A percentile compares a stretch with the other conserved stretches of the same genome.
Evolutionary conservation across 129 eudicot genomes (phyloP).

Genomic region (Artemisia tridentata): DNA sequence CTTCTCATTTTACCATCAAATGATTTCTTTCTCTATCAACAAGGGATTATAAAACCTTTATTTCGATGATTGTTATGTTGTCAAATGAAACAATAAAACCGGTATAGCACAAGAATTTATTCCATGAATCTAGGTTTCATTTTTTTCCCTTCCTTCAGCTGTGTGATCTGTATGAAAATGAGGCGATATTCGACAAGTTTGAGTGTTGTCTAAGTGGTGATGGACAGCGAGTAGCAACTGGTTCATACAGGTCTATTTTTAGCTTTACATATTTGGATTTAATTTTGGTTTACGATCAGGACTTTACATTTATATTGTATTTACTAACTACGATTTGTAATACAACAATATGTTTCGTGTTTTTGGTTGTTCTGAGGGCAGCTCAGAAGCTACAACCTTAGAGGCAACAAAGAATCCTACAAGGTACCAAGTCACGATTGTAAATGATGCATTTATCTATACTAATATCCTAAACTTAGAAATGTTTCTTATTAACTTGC

Average conservation of each 20-base stretch:
- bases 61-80: slow-evolving; percentile 1
- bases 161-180: slow-evolving; percentile 85
- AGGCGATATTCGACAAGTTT: slow-evolving; percentile 90
- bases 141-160: slow-evolving; percentile 50
- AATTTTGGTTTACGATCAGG: no score
- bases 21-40: neutral
- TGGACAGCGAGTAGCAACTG: slow-evolving; percentile 86
- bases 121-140: neutral
- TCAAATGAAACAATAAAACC: neutral
- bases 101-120: neutral
- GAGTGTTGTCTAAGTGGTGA: slow-evolving; percentile 96
- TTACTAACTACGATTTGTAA: slow-evolving; percentile 17
- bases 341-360: slow-evolving; percentile 88
- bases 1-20: neutral
- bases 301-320: neutral
- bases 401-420: slow-evolving; percentile 98
- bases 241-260: slow-evolving; percentile 76
- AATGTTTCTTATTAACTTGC: slow-evolving; percentile 3
- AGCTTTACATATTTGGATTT: no score
- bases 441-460: neutral
- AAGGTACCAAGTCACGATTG: slow-evolving; percentile 46
- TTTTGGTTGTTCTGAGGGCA: slow-evolving; percentile 81
- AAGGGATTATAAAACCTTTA: neutral
- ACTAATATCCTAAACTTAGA: neutral
- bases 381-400: slow-evolving; percentile 85